These are phyloP conservation scores for Boletus rufocinnamomeus DNA, from an alignment of 768 basidiomycete genomes.

Conservation along the genomic window DNA sequence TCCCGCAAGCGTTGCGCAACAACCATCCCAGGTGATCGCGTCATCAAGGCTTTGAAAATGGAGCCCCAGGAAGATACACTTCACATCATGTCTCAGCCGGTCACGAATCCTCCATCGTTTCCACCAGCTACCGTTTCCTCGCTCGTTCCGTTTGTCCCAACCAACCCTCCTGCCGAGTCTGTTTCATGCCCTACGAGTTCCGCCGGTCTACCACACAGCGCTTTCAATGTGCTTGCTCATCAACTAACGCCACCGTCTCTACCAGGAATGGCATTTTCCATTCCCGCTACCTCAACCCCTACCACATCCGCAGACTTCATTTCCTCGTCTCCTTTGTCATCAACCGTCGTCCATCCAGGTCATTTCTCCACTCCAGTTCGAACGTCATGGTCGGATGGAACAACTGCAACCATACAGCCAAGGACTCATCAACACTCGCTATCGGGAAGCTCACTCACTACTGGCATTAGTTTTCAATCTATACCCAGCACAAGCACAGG, in stretches of 20 bases:
- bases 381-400: conserved; percentile 34
- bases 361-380: conserved; percentile 31
- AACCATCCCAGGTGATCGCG: conserved; percentile 46
- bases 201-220: conserved; percentile 23
- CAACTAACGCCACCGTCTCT: conserved; percentile 19
- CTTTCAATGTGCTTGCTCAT: conserved; percentile 29
- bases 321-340: conserved; percentile 24
- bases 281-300: conserved; percentile 25
- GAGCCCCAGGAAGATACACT: conserved; percentile 48
- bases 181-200: conserved; percentile 38
- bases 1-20: conserved; percentile 56
- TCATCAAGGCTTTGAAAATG: conserved; percentile 49
- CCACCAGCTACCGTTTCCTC: conserved; percentile 27
- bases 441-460: conserved; percentile 33
- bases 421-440: conserved; percentile 36
- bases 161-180: conserved; percentile 31
- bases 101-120: conserved; percentile 27
- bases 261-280: conserved; percentile 21
- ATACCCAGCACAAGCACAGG: conserved; percentile 35
- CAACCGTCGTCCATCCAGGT: conserved; percentile 23
- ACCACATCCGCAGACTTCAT: conserved; percentile 25
- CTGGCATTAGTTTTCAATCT: conserved; percentile 32
- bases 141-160: conserved; percentile 30
- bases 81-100: conserved; percentile 26
- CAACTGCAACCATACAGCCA: conserved; percentile 28